A percentile compares a stretch with the other conserved stretches of the same genome.
Conservation (phyloP, 495 filamentous ascomycete genomes). For the Margaritispora aquatica region DNA sequence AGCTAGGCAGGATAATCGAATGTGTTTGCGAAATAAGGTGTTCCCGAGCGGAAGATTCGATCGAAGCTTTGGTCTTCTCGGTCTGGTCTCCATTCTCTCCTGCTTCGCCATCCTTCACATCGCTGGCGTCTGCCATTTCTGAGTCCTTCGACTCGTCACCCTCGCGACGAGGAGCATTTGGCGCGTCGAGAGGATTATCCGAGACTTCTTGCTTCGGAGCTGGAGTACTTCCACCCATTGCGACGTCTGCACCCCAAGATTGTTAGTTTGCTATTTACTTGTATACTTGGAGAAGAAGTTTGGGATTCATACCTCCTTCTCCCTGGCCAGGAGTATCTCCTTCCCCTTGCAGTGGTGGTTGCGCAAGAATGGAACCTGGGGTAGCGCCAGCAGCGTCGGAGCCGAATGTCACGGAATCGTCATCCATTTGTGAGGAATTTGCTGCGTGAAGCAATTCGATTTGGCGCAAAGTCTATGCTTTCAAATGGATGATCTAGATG, state of each 20-base stretch:
- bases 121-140: conserved; percentile 74
- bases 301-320: conserved; percentile 22
- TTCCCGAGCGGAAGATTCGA: conserved; percentile 79
- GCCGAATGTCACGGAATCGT: conserved; percentile 44
- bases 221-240: conserved; percentile 43
- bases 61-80: conserved; percentile 58
- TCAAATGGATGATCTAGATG: neutral
- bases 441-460: conserved; percentile 6
- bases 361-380: conserved; percentile 43
- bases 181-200: conserved; percentile 83
- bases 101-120: conserved; percentile 25
- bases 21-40: conserved; percentile 91
- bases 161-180: conserved; percentile 66
- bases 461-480: conserved; percentile 18
- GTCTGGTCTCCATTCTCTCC: conserved; percentile 31
- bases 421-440: conserved; percentile 40
- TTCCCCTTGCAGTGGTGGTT: conserved; percentile 40
- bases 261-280: conserved; percentile 16
- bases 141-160: conserved; percentile 67
- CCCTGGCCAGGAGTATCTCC: conserved; percentile 29
- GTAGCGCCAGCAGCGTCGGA: conserved; percentile 45
- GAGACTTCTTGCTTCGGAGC: conserved; percentile 54
- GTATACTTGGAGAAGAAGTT: conserved; percentile 1
- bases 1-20: conserved; percentile 90
- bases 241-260: conserved; percentile 35